Evolutionary conservation across 1,284 basidiomycete genomes (phyloP).

Genomic region (Pseudozyma pruni): DNA sequence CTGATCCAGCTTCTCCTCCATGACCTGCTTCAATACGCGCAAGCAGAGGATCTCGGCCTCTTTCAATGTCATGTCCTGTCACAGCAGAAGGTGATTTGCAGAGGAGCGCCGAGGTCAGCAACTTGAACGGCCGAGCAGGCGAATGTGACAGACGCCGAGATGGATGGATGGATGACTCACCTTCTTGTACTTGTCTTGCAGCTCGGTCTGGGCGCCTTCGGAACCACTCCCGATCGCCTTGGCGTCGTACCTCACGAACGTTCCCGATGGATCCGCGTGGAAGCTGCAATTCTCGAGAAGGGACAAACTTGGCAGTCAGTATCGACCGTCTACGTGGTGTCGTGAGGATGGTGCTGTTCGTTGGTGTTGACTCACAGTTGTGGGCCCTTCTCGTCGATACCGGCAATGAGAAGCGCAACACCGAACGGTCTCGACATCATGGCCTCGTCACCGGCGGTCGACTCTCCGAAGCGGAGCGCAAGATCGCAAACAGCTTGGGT

Average conservation of each 20-base stretch:
- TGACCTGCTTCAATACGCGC: slow-evolving; percentile 95
- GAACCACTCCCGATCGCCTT: slow-evolving; percentile 99
- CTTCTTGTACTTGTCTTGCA: slow-evolving; percentile 98
- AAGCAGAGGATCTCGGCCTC: slow-evolving; percentile 89
- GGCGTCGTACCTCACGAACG: slow-evolving; percentile 94
- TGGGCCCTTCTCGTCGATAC: slow-evolving; percentile 93
- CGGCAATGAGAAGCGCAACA: slow-evolving; percentile 95
- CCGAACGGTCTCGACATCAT: slow-evolving; percentile 95
- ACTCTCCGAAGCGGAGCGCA: slow-evolving; percentile 96
- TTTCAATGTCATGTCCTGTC: slow-evolving; percentile 91
- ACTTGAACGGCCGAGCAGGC: too few relatives aligned
- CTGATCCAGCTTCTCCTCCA: slow-evolving; percentile 99
- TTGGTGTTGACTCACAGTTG: slow-evolving; percentile 78
- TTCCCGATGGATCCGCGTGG: slow-evolving; percentile 99
- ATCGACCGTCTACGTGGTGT: too few relatives aligned
- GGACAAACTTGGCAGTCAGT: neutral
- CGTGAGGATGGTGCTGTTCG: too few relatives aligned
- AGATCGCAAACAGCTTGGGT: slow-evolving; percentile 99
- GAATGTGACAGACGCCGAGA: neutral
- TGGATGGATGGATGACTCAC: slow-evolving; percentile 72
- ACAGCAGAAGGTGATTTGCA: too few relatives aligned
- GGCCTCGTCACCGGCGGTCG: slow-evolving; percentile 92
- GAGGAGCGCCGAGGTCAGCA: too few relatives aligned
- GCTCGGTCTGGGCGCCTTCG: slow-evolving; percentile 94
- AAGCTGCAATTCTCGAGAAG: slow-evolving; percentile 20